Conservation (phyloP, 2,329 filamentous ascomycete genomes). For the Aspergillus sp. region DNA sequence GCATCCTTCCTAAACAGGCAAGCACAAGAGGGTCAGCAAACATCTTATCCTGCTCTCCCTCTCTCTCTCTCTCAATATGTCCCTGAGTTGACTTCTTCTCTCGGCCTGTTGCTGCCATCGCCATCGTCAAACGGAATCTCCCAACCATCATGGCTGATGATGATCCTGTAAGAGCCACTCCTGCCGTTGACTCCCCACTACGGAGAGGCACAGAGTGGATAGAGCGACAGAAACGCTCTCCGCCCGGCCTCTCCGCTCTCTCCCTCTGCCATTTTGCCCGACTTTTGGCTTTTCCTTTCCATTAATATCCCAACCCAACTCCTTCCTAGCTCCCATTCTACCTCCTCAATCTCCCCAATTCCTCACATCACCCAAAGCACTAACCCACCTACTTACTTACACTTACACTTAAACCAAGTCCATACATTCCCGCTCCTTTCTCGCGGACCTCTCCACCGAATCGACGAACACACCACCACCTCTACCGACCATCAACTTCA, state of each 20-base stretch:
- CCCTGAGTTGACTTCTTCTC: no score
- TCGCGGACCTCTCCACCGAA: background rate
- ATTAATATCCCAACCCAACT: background rate
- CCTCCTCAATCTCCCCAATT: background rate
- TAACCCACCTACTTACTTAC: background rate
- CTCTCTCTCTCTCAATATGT: background rate
- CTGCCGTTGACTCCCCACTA: background rate
- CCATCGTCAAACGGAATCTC: background rate
- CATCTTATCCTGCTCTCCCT: background rate
- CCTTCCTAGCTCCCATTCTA: background rate
- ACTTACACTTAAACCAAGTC: background rate
- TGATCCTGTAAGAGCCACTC: slow-evolving; percentile 16
- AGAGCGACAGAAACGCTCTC: background rate
- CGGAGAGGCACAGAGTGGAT: background rate
- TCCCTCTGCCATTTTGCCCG: background rate
- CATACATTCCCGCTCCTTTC: background rate
- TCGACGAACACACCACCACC: background rate
- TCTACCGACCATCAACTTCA: background rate
- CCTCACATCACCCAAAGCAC: background rate
- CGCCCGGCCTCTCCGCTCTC: background rate
- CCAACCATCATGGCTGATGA: slow-evolving; percentile 16
- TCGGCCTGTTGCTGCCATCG: background rate
- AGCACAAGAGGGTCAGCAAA: background rate
- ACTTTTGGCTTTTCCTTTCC: background rate
- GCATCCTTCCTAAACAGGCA: background rate